Evolutionary conservation across 371 early-diverging fungal species (phyloP).

Genomic region (Gilbertella persicaria): DNA sequence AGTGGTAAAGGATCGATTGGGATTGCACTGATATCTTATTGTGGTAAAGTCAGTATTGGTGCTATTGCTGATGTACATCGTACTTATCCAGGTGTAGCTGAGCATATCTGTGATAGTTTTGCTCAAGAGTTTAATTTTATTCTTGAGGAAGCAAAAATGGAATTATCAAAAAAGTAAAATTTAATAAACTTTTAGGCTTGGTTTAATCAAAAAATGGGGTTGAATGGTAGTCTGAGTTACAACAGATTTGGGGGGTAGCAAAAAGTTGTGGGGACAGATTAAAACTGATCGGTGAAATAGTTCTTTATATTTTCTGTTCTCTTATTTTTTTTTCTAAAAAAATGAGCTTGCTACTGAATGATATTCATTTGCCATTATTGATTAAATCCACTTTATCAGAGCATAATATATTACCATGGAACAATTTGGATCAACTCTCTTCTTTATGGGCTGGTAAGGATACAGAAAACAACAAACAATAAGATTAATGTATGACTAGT

Average conservation of each 20-base stretch:
- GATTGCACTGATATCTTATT: constrained; percentile 38
- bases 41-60: constrained; percentile 32
- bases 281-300: not conserved
- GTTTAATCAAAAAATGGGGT: no score
- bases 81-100: constrained; percentile 27
- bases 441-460: constrained; percentile 22
- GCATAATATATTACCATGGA: constrained; percentile 20
- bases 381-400: constrained; percentile 16
- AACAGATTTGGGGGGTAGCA: no score
- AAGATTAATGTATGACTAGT: constrained; percentile 2
- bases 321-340: not conserved
- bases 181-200: no score
- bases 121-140: constrained; percentile 28
- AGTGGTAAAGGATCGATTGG: constrained; percentile 35
- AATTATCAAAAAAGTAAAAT: constrained; percentile 11
- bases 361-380: constrained; percentile 23
- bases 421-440: constrained; percentile 26
- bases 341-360: constrained; percentile 13
- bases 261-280: no score
- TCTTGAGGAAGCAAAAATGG: constrained; percentile 33
- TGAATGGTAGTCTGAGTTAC: no score
- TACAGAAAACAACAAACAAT: not conserved
- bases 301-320: not conserved
- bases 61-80: constrained; percentile 28
- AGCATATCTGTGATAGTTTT: constrained; percentile 28